phyloP scores from a whole-genome alignment of 1,284 basidiomycete species.

The Cutaneotrichosporon cavernicola region DNA sequence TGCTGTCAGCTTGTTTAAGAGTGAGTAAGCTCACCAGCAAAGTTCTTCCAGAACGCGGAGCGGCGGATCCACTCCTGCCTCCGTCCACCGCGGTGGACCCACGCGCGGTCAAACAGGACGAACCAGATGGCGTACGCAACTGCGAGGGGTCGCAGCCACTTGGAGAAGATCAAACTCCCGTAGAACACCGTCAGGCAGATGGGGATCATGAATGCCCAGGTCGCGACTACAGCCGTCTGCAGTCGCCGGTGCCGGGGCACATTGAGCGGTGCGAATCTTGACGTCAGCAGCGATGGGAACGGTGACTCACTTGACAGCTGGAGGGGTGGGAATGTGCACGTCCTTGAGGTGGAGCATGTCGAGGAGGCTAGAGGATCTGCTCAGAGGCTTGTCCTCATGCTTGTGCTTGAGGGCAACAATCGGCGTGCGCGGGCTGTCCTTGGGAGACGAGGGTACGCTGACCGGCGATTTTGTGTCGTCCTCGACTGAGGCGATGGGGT shows the following conservation, averaged over 20 bases:
- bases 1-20: slow-evolving; percentile 54
- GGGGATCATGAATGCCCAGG: slow-evolving; percentile 79
- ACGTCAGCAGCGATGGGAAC: neutral
- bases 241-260: slow-evolving; percentile 61
- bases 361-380: neutral
- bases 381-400: neutral
- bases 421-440: neutral
- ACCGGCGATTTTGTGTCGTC: neutral
- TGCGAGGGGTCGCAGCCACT: slow-evolving; percentile 75
- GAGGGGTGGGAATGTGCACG: slow-evolving; percentile 4
- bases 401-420: neutral
- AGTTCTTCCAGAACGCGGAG: slow-evolving; percentile 64
- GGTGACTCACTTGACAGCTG: slow-evolving; percentile 6
- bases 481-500: neutral
- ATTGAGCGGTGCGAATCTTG: slow-evolving; percentile 51
- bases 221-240: slow-evolving; percentile 79
- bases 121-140: slow-evolving; percentile 79
- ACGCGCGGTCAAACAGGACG: slow-evolving; percentile 64
- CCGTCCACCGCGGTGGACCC: slow-evolving; percentile 72
- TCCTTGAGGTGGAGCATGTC: slow-evolving; percentile 7
- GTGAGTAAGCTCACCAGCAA: slow-evolving; percentile 36
- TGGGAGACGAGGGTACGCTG: neutral
- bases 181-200: slow-evolving; percentile 70
- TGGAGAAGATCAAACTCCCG: slow-evolving; percentile 60
- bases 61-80: slow-evolving; percentile 74